A percentile compares a stretch with the other conserved stretches of the same genome.
Evolutionary conservation across 768 basidiomycete genomes (phyloP).

Genomic region (Epithele typhae): DNA sequence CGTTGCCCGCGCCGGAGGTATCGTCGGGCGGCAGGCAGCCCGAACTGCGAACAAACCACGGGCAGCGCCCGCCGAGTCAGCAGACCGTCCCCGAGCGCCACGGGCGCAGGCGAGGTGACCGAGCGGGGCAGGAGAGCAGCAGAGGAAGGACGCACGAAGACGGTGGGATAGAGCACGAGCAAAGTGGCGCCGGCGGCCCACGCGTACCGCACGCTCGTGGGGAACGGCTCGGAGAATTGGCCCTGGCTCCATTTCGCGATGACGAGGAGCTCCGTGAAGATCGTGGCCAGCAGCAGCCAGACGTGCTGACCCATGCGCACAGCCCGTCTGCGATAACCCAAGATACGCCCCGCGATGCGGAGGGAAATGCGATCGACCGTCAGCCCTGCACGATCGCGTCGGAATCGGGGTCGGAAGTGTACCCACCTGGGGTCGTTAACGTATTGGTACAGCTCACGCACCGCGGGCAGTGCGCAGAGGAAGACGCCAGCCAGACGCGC

Average conservation of each 20-base stretch:
- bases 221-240: constrained; percentile 62
- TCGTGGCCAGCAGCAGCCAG: constrained; percentile 84
- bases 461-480: constrained; percentile 82
- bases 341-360: constrained; percentile 3
- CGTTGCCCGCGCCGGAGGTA: constrained; percentile 40
- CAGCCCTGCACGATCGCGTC: constrained; percentile 1
- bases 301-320: constrained; percentile 88
- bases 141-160: constrained; percentile 42
- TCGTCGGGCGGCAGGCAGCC: constrained; percentile 51
- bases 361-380: constrained; percentile 7
- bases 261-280: constrained; percentile 73
- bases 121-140: constrained; percentile 3
- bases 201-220: constrained; percentile 56
- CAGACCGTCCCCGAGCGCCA: too few species aligned
- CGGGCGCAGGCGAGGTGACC: too few species aligned
- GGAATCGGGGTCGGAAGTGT: constrained; percentile 4
- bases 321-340: constrained; percentile 48
- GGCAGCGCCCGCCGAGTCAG: constrained; percentile 2
- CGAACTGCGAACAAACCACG: constrained; percentile 44
- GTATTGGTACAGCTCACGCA: constrained; percentile 80
- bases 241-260: constrained; percentile 82
- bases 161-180: constrained; percentile 63
- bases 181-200: constrained; percentile 59
- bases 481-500: constrained; percentile 69
- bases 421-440: constrained; percentile 75